Base-by-base conservation (phyloP, 768 basidiomycete species). In the Boletus patriciae region DNA sequence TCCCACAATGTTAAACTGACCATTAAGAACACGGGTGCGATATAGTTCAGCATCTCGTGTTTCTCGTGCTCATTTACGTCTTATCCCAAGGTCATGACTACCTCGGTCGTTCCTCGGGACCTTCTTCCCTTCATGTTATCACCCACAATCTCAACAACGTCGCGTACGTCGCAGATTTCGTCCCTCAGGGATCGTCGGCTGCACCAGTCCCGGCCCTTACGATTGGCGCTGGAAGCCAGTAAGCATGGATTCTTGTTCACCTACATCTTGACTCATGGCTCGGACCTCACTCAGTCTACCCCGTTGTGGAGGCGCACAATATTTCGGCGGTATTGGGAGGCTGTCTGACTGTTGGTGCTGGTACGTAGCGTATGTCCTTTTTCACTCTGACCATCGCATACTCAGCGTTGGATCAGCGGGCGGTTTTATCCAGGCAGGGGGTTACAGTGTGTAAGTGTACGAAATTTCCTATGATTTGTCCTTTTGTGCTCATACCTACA, bases 341-440 rank as follows among this genome's bases (percentile, higher is more conserved):
- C 19, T 65, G 61, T 46, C 31, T 59, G 11, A 65, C 64, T 1
- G 64, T 66, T 13, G 63, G 64, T 33, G 61, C 46, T 48, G 54
- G 64, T 66, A 11, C 16, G 52, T 43, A 4, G 0, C 12, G 4
- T 3, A 19, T 36, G 8, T 27, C 13, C 7, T 10, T 6, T 4
- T 16, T 37, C 4, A 16, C 31, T 34, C 6, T 19, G 37, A 16
- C 29, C 23, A 6, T 36, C 11, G 15, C 16, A 16, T 25, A 40
- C 25, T 52, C 19, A 47, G 0, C 6, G 8, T 23, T 36, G 18
- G 3, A 7, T 36, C 3, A 55, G 53, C 60, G 5, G 81, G 77
- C 23, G 80, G 82, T 2, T 83, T 77, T 75, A 56, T 78, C 3
- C 71, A 74, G 46, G 82, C 79, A 21, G 81, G 78, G 1, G 80